Base-by-base conservation (phyloP, 305 asterid genomes). In the Fraxinus velutina region DNA sequence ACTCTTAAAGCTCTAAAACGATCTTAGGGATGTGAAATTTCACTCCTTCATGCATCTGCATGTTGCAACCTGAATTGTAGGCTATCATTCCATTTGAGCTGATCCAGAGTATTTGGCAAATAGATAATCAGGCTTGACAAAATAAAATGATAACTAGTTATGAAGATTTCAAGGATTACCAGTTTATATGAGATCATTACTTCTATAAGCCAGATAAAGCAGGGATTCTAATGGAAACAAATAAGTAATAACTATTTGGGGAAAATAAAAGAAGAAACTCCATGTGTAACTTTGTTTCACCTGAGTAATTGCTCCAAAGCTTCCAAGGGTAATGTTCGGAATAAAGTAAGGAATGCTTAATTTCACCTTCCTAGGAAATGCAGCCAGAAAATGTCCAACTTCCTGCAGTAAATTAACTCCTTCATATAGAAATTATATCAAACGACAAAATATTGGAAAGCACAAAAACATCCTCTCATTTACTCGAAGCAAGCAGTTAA, bases 281-380 rank as follows among this genome's bases (percentile, higher is more conserved):
- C 24, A 70, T 12, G 42, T 1, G 10, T 29, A 30, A 70, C 37
- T 70, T 70, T 70, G 75, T 13, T 70, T 70, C 75, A 91, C 98
- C 97, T 92, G 97, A 83, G 97, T 93, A 85, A 94, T 93, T 73
- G 98, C 98, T 75, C 99, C 99, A 92, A 96, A 96, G 87, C 94
- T 96, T 85, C 99, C 99, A 44, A 96, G 92, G 33, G 99, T 94
- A 81, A 94, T 94, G 84, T 96, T 96, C 37, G 99, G 99, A 30
- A 89, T 87, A 42, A 87, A 84, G 81, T 81, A 95, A 73, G 99
- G 98, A 88, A 94, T 94, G 88, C 99, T 91, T 71, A 96, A 87
- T 83, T 90, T 91, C 89, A 94, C 98, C 77, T 90, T 91, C 87
- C 94, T 89, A 3, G 98, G 98, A 85, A 94, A 91, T 21, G 99